Evolutionary conservation across 306 rosid species (phyloP).

Genomic region (Chamaecrista fasciculata): DNA sequence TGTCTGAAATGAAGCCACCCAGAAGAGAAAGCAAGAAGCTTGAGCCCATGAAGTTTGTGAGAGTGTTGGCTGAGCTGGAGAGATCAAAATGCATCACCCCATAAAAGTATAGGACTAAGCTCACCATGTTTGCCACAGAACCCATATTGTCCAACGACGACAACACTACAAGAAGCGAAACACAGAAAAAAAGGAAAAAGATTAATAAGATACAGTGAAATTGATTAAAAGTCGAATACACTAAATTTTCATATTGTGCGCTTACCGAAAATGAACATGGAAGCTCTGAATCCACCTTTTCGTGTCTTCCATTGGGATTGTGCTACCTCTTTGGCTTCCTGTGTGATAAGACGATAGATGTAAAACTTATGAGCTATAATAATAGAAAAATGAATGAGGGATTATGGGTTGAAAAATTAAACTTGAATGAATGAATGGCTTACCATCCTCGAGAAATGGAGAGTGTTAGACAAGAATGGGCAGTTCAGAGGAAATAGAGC

Average conservation of each 20-base stretch:
- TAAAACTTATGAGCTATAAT: conserved; percentile 8
- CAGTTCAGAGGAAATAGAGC: conserved; percentile 10
- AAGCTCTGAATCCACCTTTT: conserved; percentile 75
- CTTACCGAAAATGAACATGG: conserved; percentile 68
- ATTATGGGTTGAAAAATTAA: neutral
- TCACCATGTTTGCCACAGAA: conserved; percentile 74
- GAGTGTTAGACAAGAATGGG: conserved; percentile 25
- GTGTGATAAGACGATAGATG: conserved; percentile 8
- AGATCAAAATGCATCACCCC: conserved; percentile 63
- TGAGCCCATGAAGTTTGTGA: conserved; percentile 83
- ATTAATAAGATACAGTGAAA: too few relatives aligned
- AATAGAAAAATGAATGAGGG: neutral
- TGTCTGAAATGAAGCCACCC: conserved; percentile 86
- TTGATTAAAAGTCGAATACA: too few relatives aligned
- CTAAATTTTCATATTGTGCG: too few relatives aligned
- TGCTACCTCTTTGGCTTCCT: conserved; percentile 45
- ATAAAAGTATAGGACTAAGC: conserved; percentile 68
- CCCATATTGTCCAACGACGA: conserved; percentile 81
- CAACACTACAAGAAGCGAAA: too few relatives aligned
- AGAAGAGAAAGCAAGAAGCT: conserved; percentile 69
- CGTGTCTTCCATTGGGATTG: conserved; percentile 31
- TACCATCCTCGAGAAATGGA: conserved; percentile 41
- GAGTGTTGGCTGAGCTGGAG: conserved; percentile 65
- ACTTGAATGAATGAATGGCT: conserved; percentile 4
- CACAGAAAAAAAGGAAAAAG: neutral